Percentiles rank a stretch among this genome's conserved stretches.
These are phyloP conservation scores for barley (Hordeum vulgare) DNA, from an alignment of 176 grass and related monocot species.

Conservation along the genomic window DNA sequence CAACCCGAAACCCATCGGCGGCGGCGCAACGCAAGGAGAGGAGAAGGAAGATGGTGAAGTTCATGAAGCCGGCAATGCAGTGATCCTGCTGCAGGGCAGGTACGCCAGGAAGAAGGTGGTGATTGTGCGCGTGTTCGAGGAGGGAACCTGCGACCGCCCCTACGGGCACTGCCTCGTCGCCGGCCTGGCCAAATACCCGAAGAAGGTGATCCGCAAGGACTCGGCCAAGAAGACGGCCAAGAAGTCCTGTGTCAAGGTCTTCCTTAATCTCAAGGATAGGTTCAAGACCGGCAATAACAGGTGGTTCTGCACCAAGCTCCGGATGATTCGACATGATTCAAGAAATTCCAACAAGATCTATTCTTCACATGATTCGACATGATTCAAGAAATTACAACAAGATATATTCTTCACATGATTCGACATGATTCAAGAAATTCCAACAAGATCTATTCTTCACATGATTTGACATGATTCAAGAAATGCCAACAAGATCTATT, in stretches of 20 bases:
- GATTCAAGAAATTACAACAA: too few species aligned
- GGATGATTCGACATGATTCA: too few species aligned
- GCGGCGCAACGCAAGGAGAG: not conserved
- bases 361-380: too few species aligned
- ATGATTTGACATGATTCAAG: too few species aligned
- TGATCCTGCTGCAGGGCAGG: constrained; percentile 44
- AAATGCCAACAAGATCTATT: too few species aligned
- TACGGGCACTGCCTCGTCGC: constrained; percentile 53
- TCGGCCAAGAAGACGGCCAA: too few species aligned
- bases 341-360: too few species aligned
- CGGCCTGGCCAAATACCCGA: constrained; percentile 40
- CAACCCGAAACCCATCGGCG: not conserved
- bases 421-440: too few species aligned
- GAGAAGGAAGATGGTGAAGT: constrained; percentile 37
- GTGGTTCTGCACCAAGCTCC: constrained; percentile 62
- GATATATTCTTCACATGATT: too few species aligned
- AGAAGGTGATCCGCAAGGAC: too few species aligned
- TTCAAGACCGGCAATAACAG: constrained; percentile 57
- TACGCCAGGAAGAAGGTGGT: constrained; percentile 46
- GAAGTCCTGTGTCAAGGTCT: too few species aligned
- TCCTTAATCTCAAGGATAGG: constrained; percentile 37
- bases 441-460: too few species aligned
- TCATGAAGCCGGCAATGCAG: constrained; percentile 48
- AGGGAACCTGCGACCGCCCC: constrained; percentile 46
- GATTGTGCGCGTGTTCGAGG: constrained; percentile 48